Base-by-base conservation (phyloP, 139 green algal genomes). In the Parachlorella kessleri region DNA sequence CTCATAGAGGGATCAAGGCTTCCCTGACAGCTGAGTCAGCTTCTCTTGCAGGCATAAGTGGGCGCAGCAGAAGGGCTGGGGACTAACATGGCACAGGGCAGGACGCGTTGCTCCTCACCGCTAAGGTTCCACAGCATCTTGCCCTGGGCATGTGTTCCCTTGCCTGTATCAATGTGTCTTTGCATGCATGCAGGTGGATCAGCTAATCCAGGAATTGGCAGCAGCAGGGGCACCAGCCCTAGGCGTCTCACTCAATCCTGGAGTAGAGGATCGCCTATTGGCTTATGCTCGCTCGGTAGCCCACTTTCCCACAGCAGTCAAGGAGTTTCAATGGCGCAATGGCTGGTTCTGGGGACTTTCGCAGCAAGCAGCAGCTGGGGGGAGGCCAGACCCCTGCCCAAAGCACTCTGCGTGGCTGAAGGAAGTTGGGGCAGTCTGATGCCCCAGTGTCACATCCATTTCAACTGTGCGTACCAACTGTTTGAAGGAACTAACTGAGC, bases 261-360 rank as follows among this genome's bases (percentile, higher is more conserved):
- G 91, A 21, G 55, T 59, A 4, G 96, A 98, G 38, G 90, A 94
- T 10, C 85, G 95, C n/a, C 87, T 99, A 72, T 77, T 80, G 18
- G 94, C 94, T 6, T 98, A 99, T 80, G 88, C 91, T 0, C 84
- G 91, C 59, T 90, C 84, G n/a, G 97, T 99, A 18, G 90, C 97
- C 5, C 91, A 97, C 81, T 99, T 98, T 78, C 97, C 97, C 4
- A 99, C 94, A 10, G 97, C 97, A 6, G 88, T 99, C 33, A 99
- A 99, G 83, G 97, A 99, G 90, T 98, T 99, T 83, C 73, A 91
- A 30, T 99, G 96, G 97, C 86, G 97, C 55, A 99, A 99, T 81
- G 97, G 97, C 10, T 99, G 86, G 80, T 99, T 99, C 83, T 93
- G 97, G 66, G 73, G 72, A 24, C 80, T 98, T 26, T 90, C 76